phyloP scores from a whole-genome alignment of 1,284 basidiomycete genomes.

The Amylostereum areolatum region DNA sequence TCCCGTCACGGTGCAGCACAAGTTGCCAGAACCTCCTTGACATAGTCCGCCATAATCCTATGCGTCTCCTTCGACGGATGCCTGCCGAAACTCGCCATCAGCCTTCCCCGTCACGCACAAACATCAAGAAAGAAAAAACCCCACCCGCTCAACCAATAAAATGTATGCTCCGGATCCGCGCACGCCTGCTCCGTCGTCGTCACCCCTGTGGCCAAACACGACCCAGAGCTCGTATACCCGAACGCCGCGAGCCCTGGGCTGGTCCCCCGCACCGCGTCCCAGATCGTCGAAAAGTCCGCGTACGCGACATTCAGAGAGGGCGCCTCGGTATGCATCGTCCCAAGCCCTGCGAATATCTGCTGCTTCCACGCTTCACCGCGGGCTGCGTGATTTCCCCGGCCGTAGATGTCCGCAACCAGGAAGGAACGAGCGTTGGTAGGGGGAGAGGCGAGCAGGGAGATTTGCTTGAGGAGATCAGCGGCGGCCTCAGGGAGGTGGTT shows the following conservation, averaged over 20 bases:
- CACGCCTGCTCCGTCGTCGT: slow-evolving; percentile 18
- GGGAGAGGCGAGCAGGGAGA: slow-evolving; percentile 19
- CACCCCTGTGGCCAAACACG: slow-evolving; percentile 17
- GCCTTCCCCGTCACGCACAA: too few species aligned
- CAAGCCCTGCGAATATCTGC: slow-evolving; percentile 19
- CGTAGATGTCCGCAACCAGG: slow-evolving; percentile 24
- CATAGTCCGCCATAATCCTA: slow-evolving; percentile 42
- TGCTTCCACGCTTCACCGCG: slow-evolving; percentile 23
- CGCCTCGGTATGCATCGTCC: neutral
- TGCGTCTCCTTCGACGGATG: slow-evolving; percentile 36
- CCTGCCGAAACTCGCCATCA: slow-evolving; percentile 15
- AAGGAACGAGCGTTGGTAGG: slow-evolving; percentile 22
- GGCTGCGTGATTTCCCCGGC: slow-evolving; percentile 17
- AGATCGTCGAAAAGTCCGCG: slow-evolving; percentile 21
- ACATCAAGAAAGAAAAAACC: slow-evolving; percentile 8
- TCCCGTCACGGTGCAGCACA: slow-evolving; percentile 15
- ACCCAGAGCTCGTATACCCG: slow-evolving; percentile 22
- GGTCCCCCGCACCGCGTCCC: slow-evolving; percentile 20
- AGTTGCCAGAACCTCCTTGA: slow-evolving; percentile 30
- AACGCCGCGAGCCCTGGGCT: slow-evolving; percentile 23
- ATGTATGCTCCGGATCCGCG: slow-evolving; percentile 38
- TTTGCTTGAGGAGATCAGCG: slow-evolving; percentile 24
- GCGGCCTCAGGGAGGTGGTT: slow-evolving; percentile 28
- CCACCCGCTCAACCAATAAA: slow-evolving; percentile 45
- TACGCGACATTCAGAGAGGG: slow-evolving; percentile 18